A percentile compares a stretch with the other conserved stretches of the same genome.
Conservation (phyloP, 768 basidiomycete species). For the Leccinum fibrillosum region DNA sequence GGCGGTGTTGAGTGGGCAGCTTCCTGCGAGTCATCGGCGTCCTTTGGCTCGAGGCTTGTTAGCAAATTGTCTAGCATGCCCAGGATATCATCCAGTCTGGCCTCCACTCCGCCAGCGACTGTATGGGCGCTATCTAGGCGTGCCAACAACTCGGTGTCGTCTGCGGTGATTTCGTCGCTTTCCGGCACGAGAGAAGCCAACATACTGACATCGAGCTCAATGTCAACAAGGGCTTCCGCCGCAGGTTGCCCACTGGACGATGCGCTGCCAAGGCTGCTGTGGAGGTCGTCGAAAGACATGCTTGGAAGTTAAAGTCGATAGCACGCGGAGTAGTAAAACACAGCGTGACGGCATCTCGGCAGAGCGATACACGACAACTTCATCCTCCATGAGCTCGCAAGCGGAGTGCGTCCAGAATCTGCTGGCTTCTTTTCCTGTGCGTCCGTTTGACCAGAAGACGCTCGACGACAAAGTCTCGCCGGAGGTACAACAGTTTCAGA, state of each 20-base stretch:
- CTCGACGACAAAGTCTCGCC: constrained; percentile 50
- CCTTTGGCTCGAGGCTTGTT: constrained; percentile 36
- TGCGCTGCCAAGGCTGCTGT: constrained; percentile 3
- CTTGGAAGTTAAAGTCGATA: constrained; percentile 6
- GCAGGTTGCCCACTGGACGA: constrained; percentile 7
- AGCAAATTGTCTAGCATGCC: constrained; percentile 56
- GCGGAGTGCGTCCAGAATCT: constrained; percentile 49
- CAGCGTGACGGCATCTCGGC: constrained; percentile 25
- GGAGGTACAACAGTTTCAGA: constrained; percentile 41
- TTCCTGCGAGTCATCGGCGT: background rate
- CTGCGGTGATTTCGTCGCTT: constrained; percentile 21
- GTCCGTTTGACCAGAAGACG: constrained; percentile 43
- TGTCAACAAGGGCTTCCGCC: constrained; percentile 2
- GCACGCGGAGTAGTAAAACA: constrained; percentile 18
- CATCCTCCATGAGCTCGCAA: constrained; percentile 45
- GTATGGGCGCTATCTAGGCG: constrained; percentile 56
- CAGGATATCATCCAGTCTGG: constrained; percentile 58
- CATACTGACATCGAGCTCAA: constrained; percentile 38
- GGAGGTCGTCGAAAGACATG: constrained; percentile 29
- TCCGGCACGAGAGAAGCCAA: constrained; percentile 32
- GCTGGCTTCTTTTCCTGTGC: constrained; percentile 49
- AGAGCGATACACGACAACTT: background rate
- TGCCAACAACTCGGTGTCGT: constrained; percentile 50
- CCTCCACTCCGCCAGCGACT: constrained; percentile 60
- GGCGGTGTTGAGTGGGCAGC: background rate